Percentiles rank a stretch among this genome's conserved stretches.
These are phyloP conservation scores for Thamnidium elegans DNA, from an alignment of 192 early-diverging fungal species.

Conservation along the genomic window DNA sequence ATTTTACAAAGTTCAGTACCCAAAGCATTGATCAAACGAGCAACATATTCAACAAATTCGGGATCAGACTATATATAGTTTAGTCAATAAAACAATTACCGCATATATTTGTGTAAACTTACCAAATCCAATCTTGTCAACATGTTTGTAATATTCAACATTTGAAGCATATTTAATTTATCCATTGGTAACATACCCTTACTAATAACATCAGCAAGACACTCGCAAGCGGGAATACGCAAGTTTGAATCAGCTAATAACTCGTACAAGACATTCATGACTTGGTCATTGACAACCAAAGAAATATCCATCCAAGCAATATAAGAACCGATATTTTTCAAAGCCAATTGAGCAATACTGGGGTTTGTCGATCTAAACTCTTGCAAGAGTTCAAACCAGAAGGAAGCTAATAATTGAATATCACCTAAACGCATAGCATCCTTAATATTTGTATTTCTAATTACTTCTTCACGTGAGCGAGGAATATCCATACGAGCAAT, in stretches of 20 bases:
- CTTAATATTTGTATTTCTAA: constrained; percentile 81
- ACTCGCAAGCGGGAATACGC: constrained; percentile 74
- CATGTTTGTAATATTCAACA: constrained; percentile 57
- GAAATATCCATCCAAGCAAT: constrained; percentile 96
- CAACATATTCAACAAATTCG: constrained; percentile 67
- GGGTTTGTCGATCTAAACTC: constrained; percentile 55
- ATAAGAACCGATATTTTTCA: constrained; percentile 82
- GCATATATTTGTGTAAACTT: constrained; percentile 15
- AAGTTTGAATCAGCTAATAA: constrained; percentile 61
- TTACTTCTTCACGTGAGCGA: constrained; percentile 60
- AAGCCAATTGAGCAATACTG: constrained; percentile 60
- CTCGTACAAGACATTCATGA: constrained; percentile 73
- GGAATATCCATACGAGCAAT: constrained; percentile 72
- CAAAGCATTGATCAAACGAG: constrained; percentile 67
- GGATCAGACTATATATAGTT: constrained; percentile 36
- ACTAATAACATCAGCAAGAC: constrained; percentile 76
- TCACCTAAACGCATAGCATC: constrained; percentile 86
- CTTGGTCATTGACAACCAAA: constrained; percentile 79
- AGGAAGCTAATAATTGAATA: constrained; percentile 64
- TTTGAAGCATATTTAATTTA: constrained; percentile 83
- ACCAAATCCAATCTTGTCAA: constrained; percentile 45
- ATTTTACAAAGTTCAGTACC: constrained; percentile 72
- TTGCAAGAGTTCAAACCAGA: constrained; percentile 74
- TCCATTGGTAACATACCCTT: constrained; percentile 93
- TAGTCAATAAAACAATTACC: neutral